A percentile compares a stretch with the other conserved stretches of the same genome.
Conservation (phyloP, 2,329 filamentous ascomycete genomes). For the Talaromyces sp. region DNA sequence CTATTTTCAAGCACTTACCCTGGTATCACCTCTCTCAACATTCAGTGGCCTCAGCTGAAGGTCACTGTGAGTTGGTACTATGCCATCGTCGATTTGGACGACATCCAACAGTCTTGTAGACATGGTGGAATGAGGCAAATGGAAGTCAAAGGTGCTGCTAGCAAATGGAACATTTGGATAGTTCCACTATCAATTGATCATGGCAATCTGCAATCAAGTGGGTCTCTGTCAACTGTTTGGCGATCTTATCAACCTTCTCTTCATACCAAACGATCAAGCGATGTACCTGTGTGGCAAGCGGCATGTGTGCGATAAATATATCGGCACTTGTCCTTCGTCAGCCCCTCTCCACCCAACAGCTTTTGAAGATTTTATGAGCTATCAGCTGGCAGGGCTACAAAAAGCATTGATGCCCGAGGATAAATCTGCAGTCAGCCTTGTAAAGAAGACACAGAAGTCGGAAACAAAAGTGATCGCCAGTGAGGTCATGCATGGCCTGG, state of each 20-base stretch:
- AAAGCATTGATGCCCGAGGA: background rate
- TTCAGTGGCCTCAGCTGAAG: slow-evolving; percentile 26
- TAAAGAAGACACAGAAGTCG: background rate
- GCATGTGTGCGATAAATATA: background rate
- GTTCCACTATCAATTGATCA: too few species aligned
- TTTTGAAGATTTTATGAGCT: background rate
- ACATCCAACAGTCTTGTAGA: background rate
- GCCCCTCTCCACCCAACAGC: background rate
- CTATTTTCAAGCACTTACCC: slow-evolving; percentile 25
- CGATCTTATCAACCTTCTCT: too few species aligned
- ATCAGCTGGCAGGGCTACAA: background rate
- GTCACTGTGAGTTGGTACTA: slow-evolving; percentile 10
- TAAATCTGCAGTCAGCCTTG: background rate
- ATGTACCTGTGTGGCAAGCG: background rate
- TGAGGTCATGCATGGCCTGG: background rate
- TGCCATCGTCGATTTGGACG: slow-evolving; percentile 6
- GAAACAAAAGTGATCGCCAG: background rate
- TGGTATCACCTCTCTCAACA: slow-evolving; percentile 26
- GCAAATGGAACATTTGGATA: too few species aligned
- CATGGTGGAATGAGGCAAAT: background rate
- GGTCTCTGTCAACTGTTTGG: too few species aligned
- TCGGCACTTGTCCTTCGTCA: background rate
- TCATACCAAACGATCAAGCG: background rate
- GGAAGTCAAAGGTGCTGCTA: too few species aligned
- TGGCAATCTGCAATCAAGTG: too few species aligned